Evolutionary conservation across 2,329 filamentous ascomycete species (phyloP).

Genomic region (Alternaria dauci): DNA sequence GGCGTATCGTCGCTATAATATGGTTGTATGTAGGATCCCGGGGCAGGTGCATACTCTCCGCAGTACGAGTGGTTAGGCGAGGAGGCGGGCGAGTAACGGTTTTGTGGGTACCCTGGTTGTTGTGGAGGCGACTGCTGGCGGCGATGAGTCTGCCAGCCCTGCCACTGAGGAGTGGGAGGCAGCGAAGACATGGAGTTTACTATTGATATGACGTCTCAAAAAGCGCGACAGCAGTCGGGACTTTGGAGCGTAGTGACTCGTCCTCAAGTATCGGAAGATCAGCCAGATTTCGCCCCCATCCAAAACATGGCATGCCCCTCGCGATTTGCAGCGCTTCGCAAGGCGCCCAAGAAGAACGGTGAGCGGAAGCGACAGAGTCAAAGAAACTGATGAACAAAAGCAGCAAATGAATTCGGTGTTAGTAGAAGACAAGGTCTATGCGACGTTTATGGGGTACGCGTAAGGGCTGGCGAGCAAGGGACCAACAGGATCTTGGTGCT

Average conservation of each 20-base stretch:
- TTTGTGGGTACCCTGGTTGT: slow-evolving; percentile 8
- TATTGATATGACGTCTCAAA: neutral
- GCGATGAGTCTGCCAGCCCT: slow-evolving; percentile 18
- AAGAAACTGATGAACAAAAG: neutral
- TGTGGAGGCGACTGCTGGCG: slow-evolving; percentile 18
- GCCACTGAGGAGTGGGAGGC: slow-evolving; percentile 3
- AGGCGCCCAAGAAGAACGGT: neutral
- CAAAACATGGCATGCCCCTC: neutral
- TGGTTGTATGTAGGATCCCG: slow-evolving; percentile 27
- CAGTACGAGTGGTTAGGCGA: slow-evolving; percentile 8
- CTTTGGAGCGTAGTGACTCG: neutral
- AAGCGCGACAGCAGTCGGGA: neutral
- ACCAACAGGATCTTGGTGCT: neutral
- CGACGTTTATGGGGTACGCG: neutral
- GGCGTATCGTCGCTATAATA: slow-evolving; percentile 26
- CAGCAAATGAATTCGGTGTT: neutral
- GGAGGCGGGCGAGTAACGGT: slow-evolving; percentile 19
- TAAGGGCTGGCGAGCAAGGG: neutral
- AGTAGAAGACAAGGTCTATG: neutral
- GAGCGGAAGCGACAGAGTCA: neutral
- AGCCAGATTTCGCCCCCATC: neutral
- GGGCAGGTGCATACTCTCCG: slow-evolving; percentile 8
- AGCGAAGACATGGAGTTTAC: slow-evolving; percentile 9
- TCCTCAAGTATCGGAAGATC: slow-evolving; percentile 5
- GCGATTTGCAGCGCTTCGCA: neutral